Evolutionary conservation across 495 filamentous ascomycete species (phyloP).

Genomic region (Neurospora sp.): DNA sequence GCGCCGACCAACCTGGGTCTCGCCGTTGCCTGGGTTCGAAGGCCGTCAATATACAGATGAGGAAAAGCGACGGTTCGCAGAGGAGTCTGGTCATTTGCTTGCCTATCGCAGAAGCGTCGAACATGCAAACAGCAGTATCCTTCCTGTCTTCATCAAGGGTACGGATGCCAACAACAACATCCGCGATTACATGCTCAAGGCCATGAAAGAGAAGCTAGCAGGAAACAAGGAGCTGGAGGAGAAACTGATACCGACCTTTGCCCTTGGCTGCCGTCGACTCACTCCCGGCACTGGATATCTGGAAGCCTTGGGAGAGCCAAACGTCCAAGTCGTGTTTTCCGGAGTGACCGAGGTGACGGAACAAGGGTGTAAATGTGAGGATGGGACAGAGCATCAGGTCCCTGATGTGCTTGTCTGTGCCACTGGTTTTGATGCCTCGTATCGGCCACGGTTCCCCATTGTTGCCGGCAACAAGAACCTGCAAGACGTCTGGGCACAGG

Average conservation of each 20-base stretch:
- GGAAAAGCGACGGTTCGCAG: conserved; percentile 21
- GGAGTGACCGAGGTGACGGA: conserved; percentile 37
- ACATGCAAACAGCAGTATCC: conserved; percentile 25
- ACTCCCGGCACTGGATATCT: conserved; percentile 54
- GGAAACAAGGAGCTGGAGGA: conserved; percentile 23
- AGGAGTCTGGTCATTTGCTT: conserved; percentile 15
- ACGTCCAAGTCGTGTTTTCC: conserved; percentile 27
- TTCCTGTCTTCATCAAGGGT: conserved; percentile 29
- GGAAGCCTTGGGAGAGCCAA: conserved; percentile 44
- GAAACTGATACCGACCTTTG: conserved; percentile 44
- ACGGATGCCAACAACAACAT: conserved; percentile 17
- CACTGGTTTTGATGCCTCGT: conserved; percentile 46
- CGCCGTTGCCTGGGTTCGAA: conserved; percentile 28
- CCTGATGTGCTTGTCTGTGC: conserved; percentile 47
- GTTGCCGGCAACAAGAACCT: conserved; percentile 36
- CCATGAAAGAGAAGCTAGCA: conserved; percentile 18
- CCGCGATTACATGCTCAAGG: not conserved
- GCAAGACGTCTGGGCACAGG: conserved; percentile 37
- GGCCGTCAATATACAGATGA: conserved; percentile 16
- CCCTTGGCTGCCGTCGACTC: conserved; percentile 49
- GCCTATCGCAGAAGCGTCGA: conserved; percentile 20
- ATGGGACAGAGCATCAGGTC: not conserved
- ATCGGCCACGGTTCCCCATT: conserved; percentile 45
- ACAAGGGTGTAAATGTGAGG: conserved; percentile 31
- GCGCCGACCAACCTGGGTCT: conserved; percentile 51